Percentiles rank a stretch among this genome's conserved stretches.
Conservation (phyloP, 2,329 filamentous ascomycete species). For the Pseudogymnoascus sp. region DNA sequence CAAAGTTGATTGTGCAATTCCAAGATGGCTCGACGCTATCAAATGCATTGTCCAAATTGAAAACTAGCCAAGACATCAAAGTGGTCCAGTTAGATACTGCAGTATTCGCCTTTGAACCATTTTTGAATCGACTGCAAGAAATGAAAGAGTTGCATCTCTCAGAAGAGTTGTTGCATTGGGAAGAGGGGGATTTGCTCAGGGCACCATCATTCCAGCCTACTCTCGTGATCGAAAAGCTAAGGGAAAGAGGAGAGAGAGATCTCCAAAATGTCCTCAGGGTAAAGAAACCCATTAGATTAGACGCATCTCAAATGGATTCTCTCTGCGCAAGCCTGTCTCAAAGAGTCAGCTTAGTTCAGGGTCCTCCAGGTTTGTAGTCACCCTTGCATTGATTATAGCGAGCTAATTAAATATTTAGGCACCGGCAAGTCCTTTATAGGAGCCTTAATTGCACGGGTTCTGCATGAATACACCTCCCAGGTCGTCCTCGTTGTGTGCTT, state of each 20-base stretch:
- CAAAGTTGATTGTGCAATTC: slow-evolving; percentile 45
- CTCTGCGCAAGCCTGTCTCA: slow-evolving; percentile 45
- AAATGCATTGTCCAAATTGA: slow-evolving; percentile 39
- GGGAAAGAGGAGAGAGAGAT: slow-evolving; percentile 18
- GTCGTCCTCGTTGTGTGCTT: slow-evolving; percentile 57
- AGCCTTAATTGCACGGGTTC: slow-evolving; percentile 47
- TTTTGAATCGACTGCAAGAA: slow-evolving; percentile 50
- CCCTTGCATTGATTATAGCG: neutral
- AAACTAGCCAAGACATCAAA: slow-evolving; percentile 27
- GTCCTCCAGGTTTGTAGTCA: slow-evolving; percentile 48
- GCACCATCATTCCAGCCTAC: slow-evolving; percentile 16
- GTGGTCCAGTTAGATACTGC: slow-evolving; percentile 57
- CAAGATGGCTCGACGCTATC: slow-evolving; percentile 36
- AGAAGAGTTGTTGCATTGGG: slow-evolving; percentile 39
- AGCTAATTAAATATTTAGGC: slow-evolving; percentile 33
- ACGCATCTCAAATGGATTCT: slow-evolving; percentile 48
- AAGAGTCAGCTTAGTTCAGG: slow-evolving; percentile 56
- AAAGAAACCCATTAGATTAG: slow-evolving; percentile 31
- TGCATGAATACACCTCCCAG: slow-evolving; percentile 41
- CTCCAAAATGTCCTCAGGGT: slow-evolving; percentile 27
- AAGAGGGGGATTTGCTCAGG: slow-evolving; percentile 12
- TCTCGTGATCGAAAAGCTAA: slow-evolving; percentile 22
- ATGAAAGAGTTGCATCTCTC: slow-evolving; percentile 48
- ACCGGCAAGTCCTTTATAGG: slow-evolving; percentile 73
- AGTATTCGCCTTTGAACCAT: slow-evolving; percentile 60